Evolutionary conservation across 129 eudicot species (phyloP).

Genomic region (Ambrosia trifida): DNA sequence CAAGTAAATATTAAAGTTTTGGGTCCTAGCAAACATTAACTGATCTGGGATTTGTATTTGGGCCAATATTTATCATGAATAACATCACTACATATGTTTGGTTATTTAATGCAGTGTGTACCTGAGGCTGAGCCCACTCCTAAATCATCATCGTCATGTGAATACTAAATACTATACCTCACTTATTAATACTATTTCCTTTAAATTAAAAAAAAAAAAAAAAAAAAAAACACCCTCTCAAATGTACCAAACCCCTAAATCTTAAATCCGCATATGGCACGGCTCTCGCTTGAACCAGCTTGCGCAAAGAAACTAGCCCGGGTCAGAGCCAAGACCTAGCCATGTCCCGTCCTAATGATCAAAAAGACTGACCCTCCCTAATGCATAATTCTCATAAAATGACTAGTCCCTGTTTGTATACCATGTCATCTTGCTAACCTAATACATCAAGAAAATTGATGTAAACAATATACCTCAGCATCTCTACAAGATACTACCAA

Average conservation of each 20-base stretch:
- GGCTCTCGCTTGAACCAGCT: background rate
- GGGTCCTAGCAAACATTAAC: background rate
- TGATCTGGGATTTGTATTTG: constrained; percentile 23
- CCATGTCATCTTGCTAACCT: background rate
- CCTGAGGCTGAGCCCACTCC: constrained; percentile 5
- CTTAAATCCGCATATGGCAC: no score
- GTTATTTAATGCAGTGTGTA: background rate
- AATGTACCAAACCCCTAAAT: background rate
- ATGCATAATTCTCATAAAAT: background rate
- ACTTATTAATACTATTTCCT: no score
- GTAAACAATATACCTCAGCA: constrained; percentile 7
- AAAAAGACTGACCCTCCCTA: background rate
- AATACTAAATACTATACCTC: background rate
- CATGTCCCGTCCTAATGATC: background rate
- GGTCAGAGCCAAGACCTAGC: background rate
- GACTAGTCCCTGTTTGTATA: background rate
- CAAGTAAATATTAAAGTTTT: background rate
- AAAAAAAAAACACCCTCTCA: background rate
- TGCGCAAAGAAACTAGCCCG: background rate
- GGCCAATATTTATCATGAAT: constrained; percentile 10
- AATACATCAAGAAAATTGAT: background rate
- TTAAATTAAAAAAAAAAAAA: no score
- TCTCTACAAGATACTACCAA: background rate
- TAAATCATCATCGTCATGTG: constrained; percentile 14
- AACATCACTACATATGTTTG: no score